Conservation (phyloP, 257 asterid species). For the Ilex aquifolium region DNA sequence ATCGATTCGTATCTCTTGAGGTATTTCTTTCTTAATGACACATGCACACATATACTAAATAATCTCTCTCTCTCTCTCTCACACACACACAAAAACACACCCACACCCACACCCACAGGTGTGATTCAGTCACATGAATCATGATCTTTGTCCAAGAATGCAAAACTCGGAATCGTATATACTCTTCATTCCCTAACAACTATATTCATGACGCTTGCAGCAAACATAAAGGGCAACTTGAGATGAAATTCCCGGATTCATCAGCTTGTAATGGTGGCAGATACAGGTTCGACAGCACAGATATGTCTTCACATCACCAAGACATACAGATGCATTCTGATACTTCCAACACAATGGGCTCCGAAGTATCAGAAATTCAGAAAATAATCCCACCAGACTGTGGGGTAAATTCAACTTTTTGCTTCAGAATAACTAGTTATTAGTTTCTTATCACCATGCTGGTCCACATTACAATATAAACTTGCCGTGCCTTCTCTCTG, state of each 20-base stretch:
- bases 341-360: constrained; percentile 15
- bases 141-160: not conserved
- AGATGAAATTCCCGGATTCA: constrained; percentile 35
- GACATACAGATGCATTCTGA: constrained; percentile 5
- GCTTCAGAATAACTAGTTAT: not conserved
- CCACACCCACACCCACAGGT: not conserved
- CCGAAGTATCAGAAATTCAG: constrained; percentile 34
- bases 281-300: constrained; percentile 17
- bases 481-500: constrained; percentile 2
- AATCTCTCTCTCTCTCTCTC: not conserved
- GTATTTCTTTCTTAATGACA: constrained; percentile 22
- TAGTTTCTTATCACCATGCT: not conserved
- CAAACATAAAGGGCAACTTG: constrained; percentile 29
- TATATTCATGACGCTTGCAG: constrained; percentile 23
- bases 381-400: constrained; percentile 49
- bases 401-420: constrained; percentile 42
- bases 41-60: not conserved
- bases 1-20: constrained; percentile 55
- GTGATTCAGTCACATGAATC: too few species aligned
- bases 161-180: not conserved
- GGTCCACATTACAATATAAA: not conserved
- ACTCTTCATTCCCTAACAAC: constrained; percentile 10
- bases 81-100: not conserved
- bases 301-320: constrained; percentile 15
- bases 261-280: constrained; percentile 18